Evolutionary conservation across 2,329 filamentous ascomycete genomes (phyloP).

Genomic region (Achaetomium macrosporum): DNA sequence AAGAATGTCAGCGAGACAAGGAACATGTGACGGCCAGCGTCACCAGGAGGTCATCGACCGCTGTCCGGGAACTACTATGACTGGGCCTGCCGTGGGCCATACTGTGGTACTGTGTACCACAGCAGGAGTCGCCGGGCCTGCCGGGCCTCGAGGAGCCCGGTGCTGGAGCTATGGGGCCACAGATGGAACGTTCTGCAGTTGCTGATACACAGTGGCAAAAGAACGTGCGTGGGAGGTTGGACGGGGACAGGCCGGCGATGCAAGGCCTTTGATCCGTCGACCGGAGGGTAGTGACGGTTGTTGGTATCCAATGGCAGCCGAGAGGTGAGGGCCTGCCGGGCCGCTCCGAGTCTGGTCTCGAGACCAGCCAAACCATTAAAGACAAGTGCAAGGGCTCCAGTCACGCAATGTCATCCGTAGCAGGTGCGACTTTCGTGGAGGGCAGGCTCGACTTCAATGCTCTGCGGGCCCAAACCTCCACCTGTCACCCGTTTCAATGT

Average conservation of each 20-base stretch:
- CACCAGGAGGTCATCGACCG: slow-evolving; percentile 1
- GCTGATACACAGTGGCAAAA: slow-evolving; percentile 1
- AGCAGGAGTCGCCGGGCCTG: background rate
- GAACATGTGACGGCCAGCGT: slow-evolving; percentile 3
- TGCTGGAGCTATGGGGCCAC: slow-evolving; percentile 3
- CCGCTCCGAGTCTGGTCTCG: too few species aligned
- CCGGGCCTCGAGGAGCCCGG: background rate
- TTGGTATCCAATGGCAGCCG: too few species aligned
- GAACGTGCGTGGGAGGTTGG: background rate
- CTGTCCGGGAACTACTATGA: background rate
- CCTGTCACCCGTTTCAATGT: too few species aligned
- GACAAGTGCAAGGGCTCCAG: too few species aligned
- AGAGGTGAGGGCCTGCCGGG: too few species aligned
- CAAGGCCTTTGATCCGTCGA: background rate
- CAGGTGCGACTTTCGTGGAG: background rate
- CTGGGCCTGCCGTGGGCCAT: slow-evolving; percentile 10
- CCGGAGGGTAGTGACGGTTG: background rate
- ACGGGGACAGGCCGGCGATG: background rate
- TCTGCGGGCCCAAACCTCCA: too few species aligned
- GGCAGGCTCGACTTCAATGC: too few species aligned
- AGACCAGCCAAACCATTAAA: too few species aligned
- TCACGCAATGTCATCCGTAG: background rate
- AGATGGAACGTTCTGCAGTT: slow-evolving; percentile 12
- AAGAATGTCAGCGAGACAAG: background rate
- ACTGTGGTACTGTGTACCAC: background rate